Base-by-base conservation (phyloP, 352 stramenopile genomes). In the Phytophthora cryptogea region DNA sequence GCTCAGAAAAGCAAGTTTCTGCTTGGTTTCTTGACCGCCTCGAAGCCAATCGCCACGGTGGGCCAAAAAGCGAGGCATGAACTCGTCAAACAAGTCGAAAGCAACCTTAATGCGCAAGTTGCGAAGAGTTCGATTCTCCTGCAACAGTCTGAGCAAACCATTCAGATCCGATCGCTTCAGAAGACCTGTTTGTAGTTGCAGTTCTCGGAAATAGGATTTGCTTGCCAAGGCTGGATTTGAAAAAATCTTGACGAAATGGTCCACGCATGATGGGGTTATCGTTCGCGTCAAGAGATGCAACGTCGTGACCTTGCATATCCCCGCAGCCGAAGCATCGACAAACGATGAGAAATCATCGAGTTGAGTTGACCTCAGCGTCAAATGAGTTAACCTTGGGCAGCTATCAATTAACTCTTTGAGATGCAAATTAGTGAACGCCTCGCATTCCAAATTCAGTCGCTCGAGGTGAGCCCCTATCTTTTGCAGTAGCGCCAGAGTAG, bases 71-170 rank as follows among this genome's bases (percentile, higher is more conserved):
- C 54, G 53, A 16, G 59, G 64, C 48, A 68, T 65, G 39, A 46
- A 72, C 31, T 47, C 40, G 10, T 65, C 58, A 23, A 69, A 68
- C n/a, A 72, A 46, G 43, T 54, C 31, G 27, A 69, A 72, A 11
- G 52, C 23, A 28, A 72, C 54, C n/a, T 66, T 53, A 13, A 68
- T 45, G 35, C 61, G 52, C 42, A 72, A 28, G 17, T 52, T 54
- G 35, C 37, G 26, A 23, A 72, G 59, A 7, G 65, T 73, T 3
- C 45, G 54, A 49, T 66, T 73, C 13, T 16, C 23, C 10, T 54
- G 27, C 0, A 73, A 20, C 17, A 69, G 36, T 2, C 11, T 5
- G 10, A 73, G 35, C 10, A 73, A 28, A 46, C 17, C 17, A 8
- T 66, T 59, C 17, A 69, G 17, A 17, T 66, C 59, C 0, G 27